Percentiles rank a stretch among this genome's conserved stretches.
phyloP scores from a whole-genome alignment of 1,284 basidiomycete genomes.

The Ceratobasidium theobromae region DNA sequence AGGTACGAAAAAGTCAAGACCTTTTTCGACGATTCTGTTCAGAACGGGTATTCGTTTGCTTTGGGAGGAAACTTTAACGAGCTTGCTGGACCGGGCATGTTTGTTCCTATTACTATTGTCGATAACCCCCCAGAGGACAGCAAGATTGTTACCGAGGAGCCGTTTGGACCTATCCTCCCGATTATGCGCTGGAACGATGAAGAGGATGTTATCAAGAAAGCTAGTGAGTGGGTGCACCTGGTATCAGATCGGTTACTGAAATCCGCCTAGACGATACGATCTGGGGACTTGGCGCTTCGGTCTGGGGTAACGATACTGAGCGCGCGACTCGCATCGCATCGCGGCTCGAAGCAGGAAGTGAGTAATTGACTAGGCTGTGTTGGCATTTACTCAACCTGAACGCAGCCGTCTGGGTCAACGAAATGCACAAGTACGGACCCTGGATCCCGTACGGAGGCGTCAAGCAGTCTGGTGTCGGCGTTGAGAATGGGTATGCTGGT shows the following conservation, averaged over 20 bases:
- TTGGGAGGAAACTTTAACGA: slow-evolving; percentile 25
- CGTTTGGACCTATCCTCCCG: slow-evolving; percentile 27
- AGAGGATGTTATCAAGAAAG: slow-evolving; percentile 23
- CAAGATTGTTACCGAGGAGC: slow-evolving; percentile 27
- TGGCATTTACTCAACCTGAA: background rate
- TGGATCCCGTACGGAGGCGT: slow-evolving; percentile 26
- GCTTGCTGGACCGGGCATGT: slow-evolving; percentile 9
- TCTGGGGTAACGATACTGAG: slow-evolving; percentile 23
- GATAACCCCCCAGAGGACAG: slow-evolving; percentile 28
- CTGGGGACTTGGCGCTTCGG: slow-evolving; percentile 20
- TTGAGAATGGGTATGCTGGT: slow-evolving; percentile 25
- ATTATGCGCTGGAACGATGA: slow-evolving; percentile 28
- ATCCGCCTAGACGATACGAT: slow-evolving; percentile 11
- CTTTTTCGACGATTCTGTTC: slow-evolving; percentile 12
- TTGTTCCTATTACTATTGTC: slow-evolving; percentile 28
- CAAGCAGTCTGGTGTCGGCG: slow-evolving; percentile 24
- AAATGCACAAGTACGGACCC: slow-evolving; percentile 26
- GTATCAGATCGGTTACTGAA: background rate
- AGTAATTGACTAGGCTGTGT: background rate
- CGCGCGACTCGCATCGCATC: background rate
- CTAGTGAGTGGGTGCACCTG: background rate
- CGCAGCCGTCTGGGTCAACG: slow-evolving; percentile 31
- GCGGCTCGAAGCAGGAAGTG: slow-evolving; percentile 25
- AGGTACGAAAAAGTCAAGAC: slow-evolving; percentile 14
- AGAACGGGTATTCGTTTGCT: slow-evolving; percentile 26